A percentile compares a stretch with the other conserved stretches of the same genome.
Evolutionary conservation across 306 rosid species (phyloP).

Genomic region (Nissolia schottii): DNA sequence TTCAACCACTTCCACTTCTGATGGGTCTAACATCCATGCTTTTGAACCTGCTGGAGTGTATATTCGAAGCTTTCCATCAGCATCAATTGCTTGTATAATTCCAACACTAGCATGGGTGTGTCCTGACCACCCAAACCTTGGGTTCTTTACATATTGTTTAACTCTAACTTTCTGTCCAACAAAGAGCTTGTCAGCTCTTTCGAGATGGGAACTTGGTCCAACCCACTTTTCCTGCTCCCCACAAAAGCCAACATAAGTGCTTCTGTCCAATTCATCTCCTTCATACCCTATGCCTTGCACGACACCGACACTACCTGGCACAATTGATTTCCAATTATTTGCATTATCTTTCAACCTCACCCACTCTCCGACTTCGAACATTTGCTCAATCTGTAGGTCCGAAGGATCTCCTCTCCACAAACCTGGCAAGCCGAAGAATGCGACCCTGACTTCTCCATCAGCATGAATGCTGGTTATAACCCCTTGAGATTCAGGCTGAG

Average conservation of each 20-base stretch:
- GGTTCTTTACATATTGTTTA: slow-evolving; percentile 62
- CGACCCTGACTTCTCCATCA: slow-evolving; percentile 90
- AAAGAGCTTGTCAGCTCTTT: slow-evolving; percentile 54
- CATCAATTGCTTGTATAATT: slow-evolving; percentile 80
- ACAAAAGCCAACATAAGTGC: slow-evolving; percentile 70
- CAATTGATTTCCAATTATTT: slow-evolving; percentile 71
- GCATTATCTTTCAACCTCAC: slow-evolving; percentile 69
- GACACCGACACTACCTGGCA: slow-evolving; percentile 79
- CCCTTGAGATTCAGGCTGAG: slow-evolving; percentile 72
- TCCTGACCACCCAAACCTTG: slow-evolving; percentile 96
- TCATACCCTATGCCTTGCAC: slow-evolving; percentile 90
- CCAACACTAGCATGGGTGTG: slow-evolving; percentile 76
- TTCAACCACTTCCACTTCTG: slow-evolving; percentile 76
- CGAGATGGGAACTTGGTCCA: slow-evolving; percentile 74
- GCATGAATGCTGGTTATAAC: slow-evolving; percentile 82
- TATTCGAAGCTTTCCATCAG: slow-evolving; percentile 88
- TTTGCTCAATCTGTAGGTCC: slow-evolving; percentile 74
- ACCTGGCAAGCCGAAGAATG: slow-evolving; percentile 68
- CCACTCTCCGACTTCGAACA: slow-evolving; percentile 95
- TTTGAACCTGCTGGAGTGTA: slow-evolving; percentile 89
- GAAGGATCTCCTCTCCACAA: slow-evolving; percentile 97
- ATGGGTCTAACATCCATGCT: slow-evolving; percentile 95
- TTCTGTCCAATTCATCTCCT: slow-evolving; percentile 73
- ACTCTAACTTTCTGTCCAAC: slow-evolving; percentile 86
- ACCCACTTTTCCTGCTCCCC: slow-evolving; percentile 97